Evolutionary conservation across 2,329 filamentous ascomycete species (phyloP).

Genomic region (Aspergillus arachidicola): DNA sequence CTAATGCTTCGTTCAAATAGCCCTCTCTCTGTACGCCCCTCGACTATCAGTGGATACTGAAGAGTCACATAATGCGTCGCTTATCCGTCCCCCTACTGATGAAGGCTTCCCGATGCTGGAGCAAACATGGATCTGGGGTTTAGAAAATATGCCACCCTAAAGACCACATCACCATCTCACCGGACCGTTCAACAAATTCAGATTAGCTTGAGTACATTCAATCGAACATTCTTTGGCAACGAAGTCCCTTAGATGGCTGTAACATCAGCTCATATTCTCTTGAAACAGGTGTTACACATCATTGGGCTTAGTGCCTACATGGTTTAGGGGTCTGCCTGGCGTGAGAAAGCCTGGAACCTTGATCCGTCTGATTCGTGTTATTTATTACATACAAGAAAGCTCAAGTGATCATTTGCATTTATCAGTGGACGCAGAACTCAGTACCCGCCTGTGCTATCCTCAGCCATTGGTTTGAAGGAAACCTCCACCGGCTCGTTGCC

Average conservation of each 20-base stretch:
- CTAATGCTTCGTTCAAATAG: neutral
- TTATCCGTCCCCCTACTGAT: constrained; percentile 3
- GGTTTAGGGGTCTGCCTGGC: neutral
- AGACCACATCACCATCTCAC: neutral
- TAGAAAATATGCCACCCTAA: constrained; percentile 13
- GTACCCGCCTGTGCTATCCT: constrained; percentile 17
- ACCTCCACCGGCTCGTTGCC: constrained; percentile 32
- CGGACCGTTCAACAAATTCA: neutral
- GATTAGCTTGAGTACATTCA: neutral
- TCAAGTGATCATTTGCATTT: neutral
- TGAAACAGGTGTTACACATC: neutral
- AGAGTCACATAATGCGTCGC: neutral
- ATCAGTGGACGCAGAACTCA: neutral
- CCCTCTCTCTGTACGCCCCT: constrained; percentile 3
- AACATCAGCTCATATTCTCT: neutral
- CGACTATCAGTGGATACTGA: neutral
- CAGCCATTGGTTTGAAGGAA: constrained; percentile 26
- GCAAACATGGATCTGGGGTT: constrained; percentile 28
- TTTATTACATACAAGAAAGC: neutral
- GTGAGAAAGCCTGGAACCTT: neutral
- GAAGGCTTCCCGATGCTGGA: constrained; percentile 20
- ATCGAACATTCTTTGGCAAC: neutral
- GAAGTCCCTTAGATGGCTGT: neutral
- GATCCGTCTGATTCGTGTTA: neutral
- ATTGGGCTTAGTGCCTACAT: neutral